Base-by-base conservation (phyloP, 1,284 basidiomycete species). In the Sporisorium iseilematis-ciliati region DNA sequence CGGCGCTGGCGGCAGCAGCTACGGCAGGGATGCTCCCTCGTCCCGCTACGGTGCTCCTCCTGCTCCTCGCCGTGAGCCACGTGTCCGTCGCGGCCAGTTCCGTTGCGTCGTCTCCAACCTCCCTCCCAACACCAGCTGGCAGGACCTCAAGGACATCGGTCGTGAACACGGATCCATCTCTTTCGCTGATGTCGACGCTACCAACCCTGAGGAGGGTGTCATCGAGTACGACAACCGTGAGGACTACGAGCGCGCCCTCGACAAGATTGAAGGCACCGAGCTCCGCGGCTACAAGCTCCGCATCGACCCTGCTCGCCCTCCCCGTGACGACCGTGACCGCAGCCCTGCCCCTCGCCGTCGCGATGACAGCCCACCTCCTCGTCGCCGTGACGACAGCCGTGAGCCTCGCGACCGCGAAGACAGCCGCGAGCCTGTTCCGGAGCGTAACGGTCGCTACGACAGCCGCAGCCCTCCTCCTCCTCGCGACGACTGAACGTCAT, bases 141-240 rank as follows among this genome's bases (percentile, higher is more conserved):
- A 97, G 87, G 96, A 99, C 86, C 90, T 99, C 75, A 98, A 99
- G 83, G 96, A 98, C 85, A 90, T 98, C 53, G 97, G 98, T 86
- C 91, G 96, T 54, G 92, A 93, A 77, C 93, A 94, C 1, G 96
- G 96, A 21, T 68, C 75, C 51, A 73, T 83, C 65, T 75, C 77
- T 0, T 85, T 82, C 52, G 81, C 83, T 43, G 82, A 85, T 49
- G 79, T 85, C 48, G 81, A 82, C 57, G 70, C 78, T 20, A 45
- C 57, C n/a, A 78, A 81, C 23, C 79, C 82, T 8, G 83, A 83
- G 26, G 80, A 85, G 58, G 83, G 83, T 54, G 72, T 81, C 26
- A 73, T 85, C 43, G 83, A 85, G 75, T 85, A 81, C 60, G 80
- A 83, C 57, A 80, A 78, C 71, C 77, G 77, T 38, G 82, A 85